Base-by-base conservation (phyloP, 305 asterid species). In the Fraxinus sp. region DNA sequence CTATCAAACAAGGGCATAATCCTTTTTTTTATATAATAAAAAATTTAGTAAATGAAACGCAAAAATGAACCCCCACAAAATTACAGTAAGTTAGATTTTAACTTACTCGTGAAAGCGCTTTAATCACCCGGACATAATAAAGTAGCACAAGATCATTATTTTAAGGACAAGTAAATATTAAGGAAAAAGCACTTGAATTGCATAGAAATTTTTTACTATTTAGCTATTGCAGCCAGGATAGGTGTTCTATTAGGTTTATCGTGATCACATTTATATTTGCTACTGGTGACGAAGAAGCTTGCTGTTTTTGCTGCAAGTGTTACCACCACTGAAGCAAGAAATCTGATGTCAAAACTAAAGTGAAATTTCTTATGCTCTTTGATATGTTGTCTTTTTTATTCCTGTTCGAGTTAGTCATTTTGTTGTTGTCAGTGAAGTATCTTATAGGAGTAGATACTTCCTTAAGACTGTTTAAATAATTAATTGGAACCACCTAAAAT, bases 281-380 rank as follows among this genome's bases (percentile, higher is more conserved):
- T 62, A 80, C 86, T 91, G 97, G 94, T 90, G 82, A 93, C 92
- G 81, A 93, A 93, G 87, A 93, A 90, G 83, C 68, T 92, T 88
- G 90, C 87, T 14, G 82, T 93, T n/a, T 87, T 89, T 86, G 91
- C 94, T 66, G 91, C 94, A 74, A 87, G 86, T 79, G 82, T 84
- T 35, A 89, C 92, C 22, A 84, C 84, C 78, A 87, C 90, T 59
- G 94, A 93, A 80, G 93, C 86, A 55, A 75, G 84, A 82, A 83
- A 76, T 36, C 80, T 90, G 83, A 52, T 83, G 82, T 74, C 83
- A 30, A 84, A 89, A 80, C 71, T 66, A 1, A 30, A 75, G 90
- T 88, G 86, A 84, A 92, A 76, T 84, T 84, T 80, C 66, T 83
- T 2, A 59, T 22, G 30, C 70, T 59, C 11, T 79, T 46, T 74